Evolutionary conservation across 2,329 filamentous ascomycete genomes (phyloP), one percentile per base, ranked within the genome.

Genomic region (Colletotrichum sp.): DNA sequence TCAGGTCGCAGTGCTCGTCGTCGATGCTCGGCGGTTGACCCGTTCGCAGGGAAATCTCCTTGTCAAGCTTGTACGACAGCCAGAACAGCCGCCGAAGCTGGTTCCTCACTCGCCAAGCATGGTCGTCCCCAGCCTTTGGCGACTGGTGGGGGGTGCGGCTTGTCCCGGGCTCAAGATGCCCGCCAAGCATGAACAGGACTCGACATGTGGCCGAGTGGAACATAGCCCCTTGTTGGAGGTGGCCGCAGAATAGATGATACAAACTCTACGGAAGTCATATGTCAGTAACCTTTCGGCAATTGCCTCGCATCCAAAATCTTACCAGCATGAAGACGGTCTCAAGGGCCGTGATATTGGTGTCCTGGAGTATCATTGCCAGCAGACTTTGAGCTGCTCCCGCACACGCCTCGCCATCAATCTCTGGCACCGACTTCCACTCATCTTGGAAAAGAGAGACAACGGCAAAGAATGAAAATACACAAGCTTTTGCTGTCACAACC

Each of bases 1-100:
- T 86, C 16, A 91, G 81, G 77, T 91, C 89, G 76, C 89, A 91
- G 70, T 89, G 87, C 18, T 89, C 86, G 67, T 90, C 88, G 5
- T 82, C 80, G 25, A 91, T 87, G 1, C 84, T 80, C 2, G 89
- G 89, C 0, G 89, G 89, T 64, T 90, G 89, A 0, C 89, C 89
- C 0, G 87, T 89, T 5, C 90, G 86, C 0, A 92, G 82, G 1
- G 88, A 83, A 15, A 91, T 84, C n/a, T 91, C 90, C 75, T 90
- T 91, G 77, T 92, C 90, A 12, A 90, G 80, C 3, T 84, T 84
- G 72, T 90, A 91, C 76, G 87, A 87, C 8, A 91, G 78, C 89
- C 90, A 92, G 78, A 92, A 92, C 0, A 91, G 70, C 34, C 82
- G 79, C 5, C 87, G 83, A 0, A 86, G 76, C 34, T 87, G 83